Percentiles rank a stretch among this genome's conserved stretches.
These are phyloP conservation scores for Hymenochaete sp. DNA, from an alignment of 1,284 basidiomycete genomes.

Conservation along the genomic window DNA sequence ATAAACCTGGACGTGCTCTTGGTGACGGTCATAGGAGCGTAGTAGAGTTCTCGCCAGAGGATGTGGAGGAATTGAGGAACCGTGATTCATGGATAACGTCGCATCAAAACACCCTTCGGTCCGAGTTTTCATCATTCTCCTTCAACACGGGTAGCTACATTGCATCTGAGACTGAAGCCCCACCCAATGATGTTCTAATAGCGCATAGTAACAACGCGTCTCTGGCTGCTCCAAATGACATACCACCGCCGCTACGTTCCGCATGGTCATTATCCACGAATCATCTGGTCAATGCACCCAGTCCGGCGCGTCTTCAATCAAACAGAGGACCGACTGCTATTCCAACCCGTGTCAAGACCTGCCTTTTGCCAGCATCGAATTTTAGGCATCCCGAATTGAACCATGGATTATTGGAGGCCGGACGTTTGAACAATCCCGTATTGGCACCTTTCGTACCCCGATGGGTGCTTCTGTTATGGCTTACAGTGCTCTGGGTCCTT, in stretches of 20 bases:
- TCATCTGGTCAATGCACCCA: constrained; percentile 29
- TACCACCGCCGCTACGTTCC: constrained; percentile 47
- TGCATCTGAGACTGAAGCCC: too few relatives aligned
- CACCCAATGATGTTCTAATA: too few relatives aligned
- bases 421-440: too few relatives aligned
- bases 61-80: constrained; percentile 58
- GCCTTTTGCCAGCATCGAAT: too few relatives aligned
- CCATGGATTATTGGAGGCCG: too few relatives aligned
- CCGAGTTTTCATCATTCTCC: constrained; percentile 58
- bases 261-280: constrained; percentile 57
- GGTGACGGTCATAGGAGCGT: constrained; percentile 49
- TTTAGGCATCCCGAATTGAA: too few relatives aligned
- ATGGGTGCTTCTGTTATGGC: constrained; percentile 28
- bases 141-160: constrained; percentile 52
- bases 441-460: too few relatives aligned
- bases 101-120: constrained; percentile 39
- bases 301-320: too few relatives aligned
- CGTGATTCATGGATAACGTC: constrained; percentile 71
- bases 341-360: too few relatives aligned
- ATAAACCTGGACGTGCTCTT: constrained; percentile 40
- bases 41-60: constrained; percentile 50
- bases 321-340: too few relatives aligned
- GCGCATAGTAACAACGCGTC: constrained; percentile 50
- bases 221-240: constrained; percentile 54
- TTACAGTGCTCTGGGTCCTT: constrained; percentile 56